These are phyloP conservation scores for Niveomyces coronatus DNA, from an alignment of 2,329 filamentous ascomycete species.

Conservation along the genomic window DNA sequence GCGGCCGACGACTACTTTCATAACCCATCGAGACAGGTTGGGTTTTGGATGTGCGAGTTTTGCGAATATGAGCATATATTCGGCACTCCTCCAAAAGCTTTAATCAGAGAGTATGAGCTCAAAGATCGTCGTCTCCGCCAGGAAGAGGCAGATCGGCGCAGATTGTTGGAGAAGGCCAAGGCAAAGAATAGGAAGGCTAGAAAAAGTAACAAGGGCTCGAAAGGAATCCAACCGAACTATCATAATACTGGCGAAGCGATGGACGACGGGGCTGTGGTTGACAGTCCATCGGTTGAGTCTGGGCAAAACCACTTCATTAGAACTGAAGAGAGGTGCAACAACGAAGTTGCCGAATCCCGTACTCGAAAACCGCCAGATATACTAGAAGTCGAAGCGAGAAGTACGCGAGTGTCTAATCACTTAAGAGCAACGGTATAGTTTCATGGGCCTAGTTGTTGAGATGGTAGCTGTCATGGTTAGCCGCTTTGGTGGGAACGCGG, in stretches of 20 bases:
- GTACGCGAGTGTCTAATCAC: too few species aligned
- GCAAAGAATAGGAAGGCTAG: slow-evolving; percentile 85
- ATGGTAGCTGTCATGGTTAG: too few species aligned
- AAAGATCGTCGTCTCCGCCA: slow-evolving; percentile 82
- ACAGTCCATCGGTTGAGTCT: slow-evolving; percentile 14
- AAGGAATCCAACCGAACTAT: slow-evolving; percentile 6
- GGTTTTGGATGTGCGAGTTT: slow-evolving; percentile 94
- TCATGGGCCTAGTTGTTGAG: too few species aligned
- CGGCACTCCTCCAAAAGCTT: slow-evolving; percentile 69
- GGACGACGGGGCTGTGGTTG: slow-evolving; percentile 12
- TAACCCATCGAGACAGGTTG: slow-evolving; percentile 57
- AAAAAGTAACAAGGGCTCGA: slow-evolving; percentile 57
- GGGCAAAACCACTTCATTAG: slow-evolving; percentile 27
- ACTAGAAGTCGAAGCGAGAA: neutral
- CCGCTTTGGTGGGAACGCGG: too few species aligned
- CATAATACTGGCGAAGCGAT: slow-evolving; percentile 17
- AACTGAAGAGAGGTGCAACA: slow-evolving; percentile 29
- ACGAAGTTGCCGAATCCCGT: slow-evolving; percentile 21
- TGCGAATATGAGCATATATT: slow-evolving; percentile 97
- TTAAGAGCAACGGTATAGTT: too few species aligned
- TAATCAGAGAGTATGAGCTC: slow-evolving; percentile 88
- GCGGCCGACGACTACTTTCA: slow-evolving; percentile 69
- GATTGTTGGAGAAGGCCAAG: slow-evolving; percentile 84
- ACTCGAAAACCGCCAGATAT: slow-evolving; percentile 14
- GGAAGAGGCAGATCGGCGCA: slow-evolving; percentile 73